phyloP scores from a whole-genome alignment of 179 eudicot species.

The Spergularia azorica region DNA sequence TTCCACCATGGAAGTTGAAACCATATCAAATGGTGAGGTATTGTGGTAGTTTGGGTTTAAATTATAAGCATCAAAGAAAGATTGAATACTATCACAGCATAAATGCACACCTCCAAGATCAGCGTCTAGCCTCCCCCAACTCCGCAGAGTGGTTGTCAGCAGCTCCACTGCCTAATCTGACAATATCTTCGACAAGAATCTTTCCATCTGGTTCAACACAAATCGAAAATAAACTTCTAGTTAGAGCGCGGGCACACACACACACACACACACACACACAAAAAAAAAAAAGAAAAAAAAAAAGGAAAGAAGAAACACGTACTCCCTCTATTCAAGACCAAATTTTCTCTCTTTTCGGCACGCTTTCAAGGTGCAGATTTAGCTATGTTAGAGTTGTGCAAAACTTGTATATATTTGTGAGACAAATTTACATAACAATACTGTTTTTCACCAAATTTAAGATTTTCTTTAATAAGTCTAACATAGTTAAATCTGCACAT shows the following conservation, averaged over 20 bases:
- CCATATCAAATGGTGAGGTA: neutral
- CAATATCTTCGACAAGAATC: constrained; percentile 34
- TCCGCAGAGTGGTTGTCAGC: constrained; percentile 18
- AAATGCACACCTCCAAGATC: neutral
- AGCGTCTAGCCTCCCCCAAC: constrained; percentile 19
- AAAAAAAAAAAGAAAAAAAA: too few species aligned
- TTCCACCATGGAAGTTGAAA: neutral
- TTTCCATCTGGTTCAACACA: constrained; percentile 26
- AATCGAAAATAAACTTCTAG: neutral
- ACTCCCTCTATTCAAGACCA: too few species aligned
- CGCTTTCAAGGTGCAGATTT: too few species aligned
- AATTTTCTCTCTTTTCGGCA: too few species aligned
- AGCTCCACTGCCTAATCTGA: constrained; percentile 28
- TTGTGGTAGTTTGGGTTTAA: constrained; percentile 4
- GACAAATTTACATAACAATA: too few species aligned
- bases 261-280: too few species aligned
- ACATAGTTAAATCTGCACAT: too few species aligned
- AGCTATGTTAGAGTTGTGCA: too few species aligned
- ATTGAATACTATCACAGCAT: neutral
- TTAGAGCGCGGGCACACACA: neutral
- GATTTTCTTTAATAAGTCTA: too few species aligned
- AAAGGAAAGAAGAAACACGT: too few species aligned
- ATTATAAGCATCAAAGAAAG: neutral
- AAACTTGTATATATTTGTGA: too few species aligned
- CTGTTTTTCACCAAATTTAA: too few species aligned